Evolutionary conservation across 1,284 basidiomycete genomes (phyloP), one percentile per base, ranked within the genome.

Genomic region (Moniliella sp.): DNA sequence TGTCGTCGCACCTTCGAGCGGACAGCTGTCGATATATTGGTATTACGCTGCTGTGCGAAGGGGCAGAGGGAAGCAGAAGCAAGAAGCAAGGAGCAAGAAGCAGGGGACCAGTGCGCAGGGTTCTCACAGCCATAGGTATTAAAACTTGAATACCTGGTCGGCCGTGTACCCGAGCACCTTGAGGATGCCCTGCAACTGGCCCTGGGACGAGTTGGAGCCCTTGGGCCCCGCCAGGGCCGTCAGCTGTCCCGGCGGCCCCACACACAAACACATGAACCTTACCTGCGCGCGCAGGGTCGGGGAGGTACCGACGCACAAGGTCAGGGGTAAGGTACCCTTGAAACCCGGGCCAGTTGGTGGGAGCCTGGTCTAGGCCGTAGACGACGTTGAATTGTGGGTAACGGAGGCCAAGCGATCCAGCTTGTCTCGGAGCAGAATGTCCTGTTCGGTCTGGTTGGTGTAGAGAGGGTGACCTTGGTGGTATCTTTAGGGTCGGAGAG

Each of bases 301-400:
- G 58, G 12, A 64, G 33, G 29, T 50, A 36, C 35, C 75, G 65
- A 55, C 78, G 68, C 53, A 97, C 82, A 57, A 88, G 82, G n/a
- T 88, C 82, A 65, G 80, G 81, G 46, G 75, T 74, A 34, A 97
- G 78, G 55, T 88, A 97, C 27, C 88, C 88, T 33, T 75, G 71
- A 39, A 82, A 83, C 30, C 80, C 80, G 12, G 67, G 71, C 88
- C 88, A 97, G 44, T 64, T 69, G 26, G 69, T 65, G 9, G 86
- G 83, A 3, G 84, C 74, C 65, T 82, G 82, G 69, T 97, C 91
- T 50, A 97, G 72, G 88, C 86, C 79, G 63, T 88, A 86, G 65
- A 73, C 38, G 25, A 93, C 69, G 40, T 70, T 73, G 70, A 97
- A 81, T 27, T 45, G 49, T 33, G 43, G 61, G 88, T 68, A 46